Evolutionary conservation across 305 asterid genomes (phyloP).

Genomic region (Striga hermonthica): DNA sequence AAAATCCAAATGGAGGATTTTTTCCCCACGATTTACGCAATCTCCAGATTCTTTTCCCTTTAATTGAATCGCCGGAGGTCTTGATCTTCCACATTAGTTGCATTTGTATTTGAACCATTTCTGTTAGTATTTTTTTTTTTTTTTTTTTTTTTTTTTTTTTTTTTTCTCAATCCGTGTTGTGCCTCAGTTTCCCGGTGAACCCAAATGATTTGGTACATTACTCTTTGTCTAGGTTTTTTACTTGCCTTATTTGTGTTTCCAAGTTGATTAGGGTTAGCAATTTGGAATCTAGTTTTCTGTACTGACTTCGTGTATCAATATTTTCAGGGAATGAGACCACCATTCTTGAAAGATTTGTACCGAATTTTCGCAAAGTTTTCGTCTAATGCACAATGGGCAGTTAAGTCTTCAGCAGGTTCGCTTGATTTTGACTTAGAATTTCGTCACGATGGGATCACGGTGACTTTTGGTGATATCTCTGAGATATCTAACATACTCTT

Average conservation of each 20-base stretch:
- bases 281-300: constrained; percentile 9
- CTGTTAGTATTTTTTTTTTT: too few relatives aligned
- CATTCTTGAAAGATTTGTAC: constrained; percentile 53
- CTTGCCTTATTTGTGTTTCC: not conserved
- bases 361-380: constrained; percentile 48
- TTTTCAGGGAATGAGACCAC: constrained; percentile 56
- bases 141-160: too few relatives aligned
- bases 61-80: too few relatives aligned
- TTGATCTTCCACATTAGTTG: too few relatives aligned
- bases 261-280: constrained; percentile 1
- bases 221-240: too few relatives aligned
- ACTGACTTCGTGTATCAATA: constrained; percentile 20
- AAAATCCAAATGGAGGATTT: too few relatives aligned
- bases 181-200: not conserved
- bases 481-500: constrained; percentile 52
- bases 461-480: constrained; percentile 38
- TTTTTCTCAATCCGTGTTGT: too few relatives aligned
- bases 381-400: constrained; percentile 34
- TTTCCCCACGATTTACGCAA: too few relatives aligned
- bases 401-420: constrained; percentile 30
- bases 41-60: too few relatives aligned
- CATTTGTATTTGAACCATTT: too few relatives aligned
- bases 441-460: constrained; percentile 34
- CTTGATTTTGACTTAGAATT: constrained; percentile 36
- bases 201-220: not conserved